A percentile compares a stretch with the other conserved stretches of the same genome.
phyloP scores from a whole-genome alignment of 2,329 filamentous ascomycete genomes.

The Blastomyces silverae region DNA sequence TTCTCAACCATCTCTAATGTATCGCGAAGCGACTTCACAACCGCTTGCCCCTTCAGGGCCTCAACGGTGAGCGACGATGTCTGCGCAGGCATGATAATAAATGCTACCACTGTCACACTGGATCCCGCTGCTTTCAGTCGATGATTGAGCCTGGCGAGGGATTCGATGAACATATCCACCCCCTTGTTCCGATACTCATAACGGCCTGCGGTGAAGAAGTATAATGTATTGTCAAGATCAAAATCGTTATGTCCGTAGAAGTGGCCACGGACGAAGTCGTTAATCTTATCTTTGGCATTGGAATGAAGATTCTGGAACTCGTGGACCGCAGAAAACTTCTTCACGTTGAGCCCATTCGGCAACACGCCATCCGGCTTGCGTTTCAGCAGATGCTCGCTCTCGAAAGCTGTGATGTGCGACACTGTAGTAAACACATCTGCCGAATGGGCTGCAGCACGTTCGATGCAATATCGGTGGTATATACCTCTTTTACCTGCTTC shows the following conservation, averaged over 20 bases:
- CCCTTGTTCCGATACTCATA: conserved; percentile 99
- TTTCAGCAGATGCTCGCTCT: conserved; percentile 95
- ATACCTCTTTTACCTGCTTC: conserved; percentile 97
- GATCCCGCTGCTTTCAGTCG: conserved; percentile 76
- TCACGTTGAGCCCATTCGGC: conserved; percentile 95
- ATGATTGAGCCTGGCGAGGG: conserved; percentile 88
- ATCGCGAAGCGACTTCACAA: conserved; percentile 91
- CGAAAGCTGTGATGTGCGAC: conserved; percentile 96
- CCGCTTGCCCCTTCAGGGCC: conserved; percentile 90
- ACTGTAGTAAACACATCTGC: conserved; percentile 98
- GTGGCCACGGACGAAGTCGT: conserved; percentile 94
- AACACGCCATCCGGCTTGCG: conserved; percentile 94
- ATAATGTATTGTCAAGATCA: conserved; percentile 90
- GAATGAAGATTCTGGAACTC: conserved; percentile 98
- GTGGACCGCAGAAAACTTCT: conserved; percentile 96
- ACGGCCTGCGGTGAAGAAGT: conserved; percentile 93
- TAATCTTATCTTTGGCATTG: conserved; percentile 94
- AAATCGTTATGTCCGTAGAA: conserved; percentile 99
- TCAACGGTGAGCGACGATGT: conserved; percentile 93
- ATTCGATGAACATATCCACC: conserved; percentile 99
- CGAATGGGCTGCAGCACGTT: conserved; percentile 83
- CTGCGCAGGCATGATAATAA: conserved; percentile 98
- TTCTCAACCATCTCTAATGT: conserved; percentile 89
- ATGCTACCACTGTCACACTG: conserved; percentile 91
- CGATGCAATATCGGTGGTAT: conserved; percentile 97